Percentiles rank a stretch among this genome's conserved stretches.
Conservation (phyloP, 345 rosid species). For the Turnera subulata region DNA sequence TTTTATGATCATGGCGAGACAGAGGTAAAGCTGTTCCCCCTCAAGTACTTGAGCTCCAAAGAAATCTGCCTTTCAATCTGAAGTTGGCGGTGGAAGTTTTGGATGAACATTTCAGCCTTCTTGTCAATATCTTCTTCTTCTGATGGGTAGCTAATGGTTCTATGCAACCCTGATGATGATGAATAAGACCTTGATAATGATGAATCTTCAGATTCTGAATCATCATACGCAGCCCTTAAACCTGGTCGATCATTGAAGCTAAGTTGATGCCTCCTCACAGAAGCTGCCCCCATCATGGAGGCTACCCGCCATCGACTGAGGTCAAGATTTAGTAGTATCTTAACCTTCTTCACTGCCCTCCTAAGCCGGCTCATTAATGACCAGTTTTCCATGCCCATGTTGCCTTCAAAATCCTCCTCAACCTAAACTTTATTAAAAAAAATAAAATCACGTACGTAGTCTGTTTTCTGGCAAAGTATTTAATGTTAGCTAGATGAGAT, state of each 20-base stretch:
- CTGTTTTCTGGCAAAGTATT: no score
- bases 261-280: slow-evolving; percentile 30
- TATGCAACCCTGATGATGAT: slow-evolving; percentile 25
- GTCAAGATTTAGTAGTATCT: slow-evolving; percentile 43
- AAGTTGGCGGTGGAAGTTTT: slow-evolving; percentile 70
- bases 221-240: slow-evolving; percentile 28
- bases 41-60: slow-evolving; percentile 49
- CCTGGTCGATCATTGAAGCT: slow-evolving; percentile 69
- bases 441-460: no score
- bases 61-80: slow-evolving; percentile 83
- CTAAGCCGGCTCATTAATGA: slow-evolving; percentile 51
- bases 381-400: slow-evolving; percentile 17
- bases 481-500: no score
- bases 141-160: slow-evolving; percentile 49
- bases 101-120: slow-evolving; percentile 71
- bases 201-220: slow-evolving; percentile 12
- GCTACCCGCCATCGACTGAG: slow-evolving; percentile 49
- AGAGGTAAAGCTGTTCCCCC: slow-evolving; percentile 14
- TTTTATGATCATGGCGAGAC: no score
- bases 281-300: slow-evolving; percentile 32
- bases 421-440: no score
- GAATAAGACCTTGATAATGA: slow-evolving; percentile 17
- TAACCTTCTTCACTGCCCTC: slow-evolving; percentile 69
- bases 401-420: no score
- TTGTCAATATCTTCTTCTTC: slow-evolving; percentile 68